Percentiles rank a stretch among this genome's conserved stretches.
Conservation (phyloP, 257 asterid species). For the Ocimum tenuiflorum region DNA sequence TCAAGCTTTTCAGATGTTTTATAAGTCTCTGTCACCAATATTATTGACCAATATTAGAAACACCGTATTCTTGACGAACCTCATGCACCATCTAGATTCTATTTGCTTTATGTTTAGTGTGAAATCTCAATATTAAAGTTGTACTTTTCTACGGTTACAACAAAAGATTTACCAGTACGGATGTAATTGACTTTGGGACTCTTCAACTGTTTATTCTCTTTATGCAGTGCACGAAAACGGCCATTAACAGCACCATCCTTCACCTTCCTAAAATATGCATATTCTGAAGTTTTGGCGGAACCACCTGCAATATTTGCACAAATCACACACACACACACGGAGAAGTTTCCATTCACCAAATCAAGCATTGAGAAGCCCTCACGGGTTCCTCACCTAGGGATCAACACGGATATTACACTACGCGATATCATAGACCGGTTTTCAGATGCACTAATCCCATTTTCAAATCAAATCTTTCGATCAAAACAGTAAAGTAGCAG, state of each 20-base stretch:
- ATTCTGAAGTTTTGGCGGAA: conserved; percentile 73
- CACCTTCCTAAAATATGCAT: conserved; percentile 61
- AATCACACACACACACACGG: not conserved
- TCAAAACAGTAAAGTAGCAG: not conserved
- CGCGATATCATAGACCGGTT: no score
- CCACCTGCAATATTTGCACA: conserved; percentile 37
- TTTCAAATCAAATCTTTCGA: not conserved
- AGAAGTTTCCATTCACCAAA: not conserved
- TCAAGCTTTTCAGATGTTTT: conserved; percentile 22
- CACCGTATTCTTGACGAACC: not conserved
- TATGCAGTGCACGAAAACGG: conserved; percentile 20
- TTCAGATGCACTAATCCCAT: no score
- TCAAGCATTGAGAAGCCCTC: not conserved
- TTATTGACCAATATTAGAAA: conserved; percentile 1
- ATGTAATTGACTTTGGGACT: conserved; percentile 16
- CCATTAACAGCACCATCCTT: conserved; percentile 31
- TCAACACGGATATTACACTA: no score
- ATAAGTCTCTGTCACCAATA: conserved; percentile 27
- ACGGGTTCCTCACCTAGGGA: not conserved
- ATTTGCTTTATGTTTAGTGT: not conserved
- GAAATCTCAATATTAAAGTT: not conserved
- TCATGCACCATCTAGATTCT: not conserved
- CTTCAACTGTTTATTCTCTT: conserved; percentile 25
- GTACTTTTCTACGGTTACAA: not conserved
- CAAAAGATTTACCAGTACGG: conserved; percentile 28